These are phyloP conservation scores for Salix suchowensis DNA, from an alignment of 345 rosid genomes.

Conservation along the genomic window DNA sequence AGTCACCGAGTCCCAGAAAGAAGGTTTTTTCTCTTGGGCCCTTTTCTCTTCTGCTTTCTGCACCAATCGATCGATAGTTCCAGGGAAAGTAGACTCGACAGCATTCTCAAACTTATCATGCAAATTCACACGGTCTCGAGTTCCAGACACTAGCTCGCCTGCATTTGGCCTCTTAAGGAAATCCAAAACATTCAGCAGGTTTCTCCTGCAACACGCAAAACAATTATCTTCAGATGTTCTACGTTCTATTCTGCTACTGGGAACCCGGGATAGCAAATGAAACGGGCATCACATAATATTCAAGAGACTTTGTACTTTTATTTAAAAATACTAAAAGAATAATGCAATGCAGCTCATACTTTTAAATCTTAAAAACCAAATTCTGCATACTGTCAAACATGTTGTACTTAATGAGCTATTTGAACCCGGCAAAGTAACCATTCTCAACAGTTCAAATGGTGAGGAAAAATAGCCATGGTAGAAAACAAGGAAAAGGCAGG, in stretches of 20 bases:
- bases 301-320: too few relatives aligned
- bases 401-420: too few relatives aligned
- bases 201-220: slow-evolving; percentile 55
- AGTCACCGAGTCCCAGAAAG: slow-evolving; percentile 76
- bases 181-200: slow-evolving; percentile 73
- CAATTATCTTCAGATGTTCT: not conserved
- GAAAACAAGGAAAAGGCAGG: too few relatives aligned
- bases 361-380: not conserved
- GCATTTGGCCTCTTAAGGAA: slow-evolving; percentile 90
- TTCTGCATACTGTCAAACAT: too few relatives aligned
- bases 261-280: not conserved
- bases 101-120: slow-evolving; percentile 69
- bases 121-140: slow-evolving; percentile 71
- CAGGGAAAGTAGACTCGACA: slow-evolving; percentile 57
- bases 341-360: not conserved
- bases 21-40: slow-evolving; percentile 47
- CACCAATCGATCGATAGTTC: slow-evolving; percentile 48
- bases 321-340: not conserved
- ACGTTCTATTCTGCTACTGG: not conserved
- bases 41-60: slow-evolving; percentile 53
- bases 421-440: too few relatives aligned
- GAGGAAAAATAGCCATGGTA: too few relatives aligned
- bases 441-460: too few relatives aligned
- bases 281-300: too few relatives aligned
- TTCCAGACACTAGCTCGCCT: slow-evolving; percentile 75